Percentiles rank a stretch among this genome's conserved stretches.
phyloP scores from a whole-genome alignment of 1,139 yeast species.

The Protomyces lactucae-debilis region DNA sequence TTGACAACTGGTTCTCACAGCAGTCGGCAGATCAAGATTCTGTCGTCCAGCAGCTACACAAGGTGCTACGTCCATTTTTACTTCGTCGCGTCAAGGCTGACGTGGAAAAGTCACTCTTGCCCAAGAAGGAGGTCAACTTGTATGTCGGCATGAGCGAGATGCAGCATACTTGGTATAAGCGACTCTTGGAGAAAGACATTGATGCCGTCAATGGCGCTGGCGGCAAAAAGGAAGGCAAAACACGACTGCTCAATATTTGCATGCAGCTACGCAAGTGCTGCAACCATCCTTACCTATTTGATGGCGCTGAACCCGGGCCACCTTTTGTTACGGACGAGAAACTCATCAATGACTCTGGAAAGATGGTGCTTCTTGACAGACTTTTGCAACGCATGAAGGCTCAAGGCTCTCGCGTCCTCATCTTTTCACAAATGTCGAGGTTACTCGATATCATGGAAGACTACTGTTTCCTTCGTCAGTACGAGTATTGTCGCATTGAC shows the following conservation, averaged over 20 bases:
- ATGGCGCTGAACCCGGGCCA: slow-evolving; percentile 99
- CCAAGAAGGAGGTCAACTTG: slow-evolving; percentile 78
- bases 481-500: slow-evolving; percentile 85
- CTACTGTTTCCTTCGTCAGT: slow-evolving; percentile 78
- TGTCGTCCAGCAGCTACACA: slow-evolving; percentile 80
- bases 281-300: slow-evolving; percentile 92
- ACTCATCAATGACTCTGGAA: slow-evolving; percentile 78
- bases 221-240: slow-evolving; percentile 85
- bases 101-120: slow-evolving; percentile 83
- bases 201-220: slow-evolving; percentile 94
- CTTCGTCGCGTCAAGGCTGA: slow-evolving; percentile 86
- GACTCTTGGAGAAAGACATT: slow-evolving; percentile 81
- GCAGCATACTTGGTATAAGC: slow-evolving; percentile 90
- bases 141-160: slow-evolving; percentile 92
- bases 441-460: slow-evolving; percentile 87
- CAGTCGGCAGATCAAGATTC: slow-evolving; percentile 45
- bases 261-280: slow-evolving; percentile 97
- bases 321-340: slow-evolving; percentile 97
- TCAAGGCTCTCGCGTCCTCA: slow-evolving; percentile 73
- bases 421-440: slow-evolving; percentile 94
- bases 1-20: slow-evolving; percentile 80
- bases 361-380: slow-evolving; percentile 83
- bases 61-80: slow-evolving; percentile 82
- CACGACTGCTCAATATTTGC: slow-evolving; percentile 82
- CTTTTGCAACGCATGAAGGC: slow-evolving; percentile 63